Evolutionary conservation across 2,329 filamentous ascomycete genomes (phyloP), one percentile per base, ranked within the genome.

Genomic region (Lojkania enalia): DNA sequence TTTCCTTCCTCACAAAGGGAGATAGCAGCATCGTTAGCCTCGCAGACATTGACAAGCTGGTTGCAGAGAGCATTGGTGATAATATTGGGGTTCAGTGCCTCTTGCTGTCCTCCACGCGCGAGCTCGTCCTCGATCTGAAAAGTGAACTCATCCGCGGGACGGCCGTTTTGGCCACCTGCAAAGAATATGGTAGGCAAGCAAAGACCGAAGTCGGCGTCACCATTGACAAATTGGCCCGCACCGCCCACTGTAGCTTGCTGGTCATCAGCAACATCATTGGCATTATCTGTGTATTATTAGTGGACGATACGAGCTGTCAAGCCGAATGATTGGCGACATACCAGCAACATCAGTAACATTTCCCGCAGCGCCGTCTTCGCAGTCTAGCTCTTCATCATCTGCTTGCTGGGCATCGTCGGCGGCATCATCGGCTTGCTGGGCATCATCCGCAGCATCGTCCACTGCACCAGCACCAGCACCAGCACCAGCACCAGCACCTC

Each of bases 41-140:
- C 71, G 70, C 84, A 87, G 27, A 84, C 81, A 70, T 86, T 87
- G 61, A 69, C 77, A 46, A 87, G 76, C 72, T 86, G 82, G 68
- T 87, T 84, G 69, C 81, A 84, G 66, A 87, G 82, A 49, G 83
- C 79, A 76, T 85, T 86, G 64, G 83, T 85, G 74, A 87, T 87
- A 74, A 87, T 87, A 73, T 81, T 80, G 44, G 84, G 84, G 79
- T 87, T 87, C 35, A 87, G 74, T 6, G 84, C 83, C 63, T 87
- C 84, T 58, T 82, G 70, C 69, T 87, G 84, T 39, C 79, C 80
- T 61, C 81, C 72, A 53, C 76, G 76, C 46, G 85, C 78, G 14
- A 80, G 70, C 6, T 80, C 71, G 63, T 87, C 84, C 36, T 78
- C 78, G 39, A 85, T 79, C 67, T 85, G 81, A 79, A 87, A 88